Conservation (phyloP, 768 basidiomycete genomes). For the Podaxis rugospora region DNA sequence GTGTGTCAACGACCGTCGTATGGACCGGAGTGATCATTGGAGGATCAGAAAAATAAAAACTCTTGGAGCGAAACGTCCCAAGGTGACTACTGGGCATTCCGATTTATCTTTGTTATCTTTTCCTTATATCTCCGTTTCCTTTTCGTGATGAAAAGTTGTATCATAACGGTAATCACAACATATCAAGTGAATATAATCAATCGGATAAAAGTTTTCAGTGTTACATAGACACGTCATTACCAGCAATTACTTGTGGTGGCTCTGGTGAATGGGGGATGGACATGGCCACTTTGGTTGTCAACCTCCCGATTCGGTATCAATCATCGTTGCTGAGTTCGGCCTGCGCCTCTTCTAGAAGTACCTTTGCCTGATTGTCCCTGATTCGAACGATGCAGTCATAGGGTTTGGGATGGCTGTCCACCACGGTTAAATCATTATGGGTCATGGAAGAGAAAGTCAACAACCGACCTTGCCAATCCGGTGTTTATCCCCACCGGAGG, state of each 20-base stretch:
- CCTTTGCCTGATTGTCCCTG: not conserved
- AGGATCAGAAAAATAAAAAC: not conserved
- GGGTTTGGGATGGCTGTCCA: not conserved
- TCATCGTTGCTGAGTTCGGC: not conserved
- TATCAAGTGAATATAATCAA: too few species aligned
- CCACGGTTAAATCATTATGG: not conserved
- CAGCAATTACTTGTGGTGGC: not conserved
- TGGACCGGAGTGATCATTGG: not conserved
- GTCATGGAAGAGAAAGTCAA: not conserved
- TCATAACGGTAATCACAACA: not conserved
- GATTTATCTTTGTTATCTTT: not conserved
- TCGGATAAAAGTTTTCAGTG: too few species aligned
- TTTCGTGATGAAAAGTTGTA: too few species aligned
- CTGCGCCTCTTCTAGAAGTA: not conserved
- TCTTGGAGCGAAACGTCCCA: not conserved
- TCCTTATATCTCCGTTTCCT: not conserved
- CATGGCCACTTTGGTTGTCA: too few species aligned
- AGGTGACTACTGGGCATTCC: conserved; percentile 1
- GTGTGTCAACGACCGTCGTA: not conserved
- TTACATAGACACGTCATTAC: too few species aligned
- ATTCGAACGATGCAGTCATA: not conserved
- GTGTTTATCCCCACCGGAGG: not conserved
- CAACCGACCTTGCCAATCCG: not conserved
- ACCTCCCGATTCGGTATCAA: not conserved
- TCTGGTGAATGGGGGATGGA: too few species aligned